Conservation (phyloP, 192 early-diverging fungal species). For the Coemansia sp. region DNA sequence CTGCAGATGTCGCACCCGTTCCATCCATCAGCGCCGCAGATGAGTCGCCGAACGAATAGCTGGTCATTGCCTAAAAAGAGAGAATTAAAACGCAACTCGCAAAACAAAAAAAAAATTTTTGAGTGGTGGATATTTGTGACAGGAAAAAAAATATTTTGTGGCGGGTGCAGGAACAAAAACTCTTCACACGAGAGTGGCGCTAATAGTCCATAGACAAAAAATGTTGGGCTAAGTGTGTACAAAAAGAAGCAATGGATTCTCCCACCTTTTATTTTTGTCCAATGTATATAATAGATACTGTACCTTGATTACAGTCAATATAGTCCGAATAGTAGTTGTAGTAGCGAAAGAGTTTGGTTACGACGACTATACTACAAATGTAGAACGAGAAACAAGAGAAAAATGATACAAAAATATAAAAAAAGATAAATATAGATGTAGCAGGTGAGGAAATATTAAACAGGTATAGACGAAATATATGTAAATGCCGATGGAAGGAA, state of each 20-base stretch:
- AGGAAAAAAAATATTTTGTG: neutral
- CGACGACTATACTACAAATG: neutral
- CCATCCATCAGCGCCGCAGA: conserved; percentile 35
- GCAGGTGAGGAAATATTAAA: conserved; percentile 1
- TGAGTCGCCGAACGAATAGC: conserved; percentile 47
- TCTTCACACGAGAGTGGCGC: neutral
- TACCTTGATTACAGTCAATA: conserved; percentile 7
- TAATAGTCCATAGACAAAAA: neutral
- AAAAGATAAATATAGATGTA: conserved; percentile 6
- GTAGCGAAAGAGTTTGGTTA: neutral
- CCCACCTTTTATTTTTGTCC: neutral
- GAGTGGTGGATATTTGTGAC: neutral
- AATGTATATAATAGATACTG: neutral
- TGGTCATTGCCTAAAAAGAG: conserved; percentile 27
- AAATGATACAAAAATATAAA: conserved; percentile 5
- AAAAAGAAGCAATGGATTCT: neutral
- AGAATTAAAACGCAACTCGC: neutral
- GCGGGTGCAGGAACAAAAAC: conserved; percentile 6
- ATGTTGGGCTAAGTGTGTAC: neutral
- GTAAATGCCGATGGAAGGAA: conserved; percentile 1
- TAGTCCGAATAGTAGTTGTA: neutral
- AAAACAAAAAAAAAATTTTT: too few relatives aligned
- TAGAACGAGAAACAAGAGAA: neutral
- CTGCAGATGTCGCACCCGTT: conserved; percentile 6
- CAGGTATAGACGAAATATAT: neutral